These are phyloP conservation scores for Periconia sp. DNA, from an alignment of 2,329 filamentous ascomycete species.

Conservation along the genomic window DNA sequence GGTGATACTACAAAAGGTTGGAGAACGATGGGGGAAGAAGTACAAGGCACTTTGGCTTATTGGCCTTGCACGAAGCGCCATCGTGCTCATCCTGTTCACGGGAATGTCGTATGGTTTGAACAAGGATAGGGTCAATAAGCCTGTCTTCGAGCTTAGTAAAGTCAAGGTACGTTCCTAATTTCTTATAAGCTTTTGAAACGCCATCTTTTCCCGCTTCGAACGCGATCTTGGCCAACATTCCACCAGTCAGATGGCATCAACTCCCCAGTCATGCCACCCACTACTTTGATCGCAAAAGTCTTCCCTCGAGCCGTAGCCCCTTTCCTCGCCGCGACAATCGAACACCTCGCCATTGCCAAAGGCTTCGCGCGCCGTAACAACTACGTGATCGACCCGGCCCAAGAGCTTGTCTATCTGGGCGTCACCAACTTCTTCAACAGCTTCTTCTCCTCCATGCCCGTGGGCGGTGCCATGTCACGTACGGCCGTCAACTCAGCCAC, in stretches of 20 bases:
- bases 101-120: slow-evolving; percentile 66
- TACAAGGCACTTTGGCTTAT: slow-evolving; percentile 61
- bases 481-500: slow-evolving; percentile 69
- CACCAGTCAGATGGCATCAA: slow-evolving; percentile 54
- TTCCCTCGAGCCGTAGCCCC: slow-evolving; percentile 60
- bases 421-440: slow-evolving; percentile 65
- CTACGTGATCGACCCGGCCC: slow-evolving; percentile 65
- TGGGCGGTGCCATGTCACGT: slow-evolving; percentile 67
- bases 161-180: slow-evolving; percentile 41
- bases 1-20: slow-evolving; percentile 58
- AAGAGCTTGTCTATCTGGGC: slow-evolving; percentile 67
- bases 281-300: slow-evolving; percentile 55
- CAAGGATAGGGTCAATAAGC: slow-evolving; percentile 49
- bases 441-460: slow-evolving; percentile 66
- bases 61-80: slow-evolving; percentile 62
- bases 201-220: background rate
- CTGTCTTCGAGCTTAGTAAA: slow-evolving; percentile 61
- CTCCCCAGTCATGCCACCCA: slow-evolving; percentile 52
- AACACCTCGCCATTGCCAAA: slow-evolving; percentile 66
- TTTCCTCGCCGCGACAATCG: slow-evolving; percentile 62
- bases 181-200: background rate
- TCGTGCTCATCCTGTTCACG: slow-evolving; percentile 64
- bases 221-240: background rate
- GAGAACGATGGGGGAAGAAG: slow-evolving; percentile 61
- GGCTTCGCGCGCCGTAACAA: slow-evolving; percentile 64